Evolutionary conservation across 305 asterid genomes (phyloP), one percentile per base, ranked within the genome.

Genomic region (Fraxinus velutina): DNA sequence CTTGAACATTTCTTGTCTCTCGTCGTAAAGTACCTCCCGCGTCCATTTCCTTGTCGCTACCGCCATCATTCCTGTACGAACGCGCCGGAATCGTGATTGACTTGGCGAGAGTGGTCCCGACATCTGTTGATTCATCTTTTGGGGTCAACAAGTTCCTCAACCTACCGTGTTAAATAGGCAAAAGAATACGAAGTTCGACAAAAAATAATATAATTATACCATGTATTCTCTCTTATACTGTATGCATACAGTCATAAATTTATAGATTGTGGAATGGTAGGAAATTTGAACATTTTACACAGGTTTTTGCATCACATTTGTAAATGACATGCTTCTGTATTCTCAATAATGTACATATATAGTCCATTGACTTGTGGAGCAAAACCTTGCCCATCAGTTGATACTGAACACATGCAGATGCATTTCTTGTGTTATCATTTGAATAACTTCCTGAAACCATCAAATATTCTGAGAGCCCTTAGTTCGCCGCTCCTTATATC

Each of bases 401-500:
- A 70, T 30, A 70, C 10, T 70, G 39, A 29, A 29, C 39, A 33
- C 76, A n/a, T 13, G 15, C 2, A 32, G 76, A 71, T 32, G 76
- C 44, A 71, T 71, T 32, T 32, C 76, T 36, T 71, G 76, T 30
- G 76, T 71, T 5, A n/a, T 73, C 85, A 91, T 22, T 92, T 90
- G 91, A 95, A 95, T 15, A 91, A 37, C 79, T 87, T 91, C 83
- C 83, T 87, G 82, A 95, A 80, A 27, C 99, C 91, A 68, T 92
- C 88, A 78, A 95, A 95, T 71, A 95, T 73, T 39, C 75, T 90
- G 24, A 95, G 92, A 83, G 92, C 99, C 82, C 77, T 87, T 81
- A 95, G 79, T 84, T 92, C 98, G 5, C 98, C 98, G 44, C 92
- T 94, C 83, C 94, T 85, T 19, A 92, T 89, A 52, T 95, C 97